Percentiles rank a stretch among this genome's conserved stretches.
Evolutionary conservation across 202 grass and related monocot genomes (phyloP).

Genomic region (Carex arenaria): DNA sequence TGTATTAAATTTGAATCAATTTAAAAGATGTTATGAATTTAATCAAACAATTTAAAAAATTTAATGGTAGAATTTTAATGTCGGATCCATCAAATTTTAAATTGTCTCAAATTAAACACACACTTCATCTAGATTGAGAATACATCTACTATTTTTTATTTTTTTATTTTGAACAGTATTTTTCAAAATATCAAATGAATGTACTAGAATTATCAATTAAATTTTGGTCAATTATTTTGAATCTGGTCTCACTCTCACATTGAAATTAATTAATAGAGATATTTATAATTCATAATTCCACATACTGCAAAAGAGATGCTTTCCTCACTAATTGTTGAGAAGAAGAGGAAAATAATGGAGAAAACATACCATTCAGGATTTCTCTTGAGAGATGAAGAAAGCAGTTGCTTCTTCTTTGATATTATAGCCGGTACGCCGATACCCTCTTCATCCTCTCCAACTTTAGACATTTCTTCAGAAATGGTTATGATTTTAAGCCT

Average conservation of each 20-base stretch:
- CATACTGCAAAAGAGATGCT: not conserved
- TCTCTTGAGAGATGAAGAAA: constrained; percentile 61
- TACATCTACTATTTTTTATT: not conserved
- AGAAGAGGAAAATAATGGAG: not conserved
- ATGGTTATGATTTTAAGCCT: not conserved
- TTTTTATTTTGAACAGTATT: not conserved
- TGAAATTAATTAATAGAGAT: not conserved
- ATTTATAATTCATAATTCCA: not conserved
- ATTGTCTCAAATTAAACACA: not conserved
- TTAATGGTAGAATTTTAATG: not conserved
- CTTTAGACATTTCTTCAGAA: constrained; percentile 25
- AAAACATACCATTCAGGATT: constrained; percentile 54
- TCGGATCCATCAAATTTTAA: not conserved
- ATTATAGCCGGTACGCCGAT: constrained; percentile 13
- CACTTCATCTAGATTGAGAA: not conserved
- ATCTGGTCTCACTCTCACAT: not conserved
- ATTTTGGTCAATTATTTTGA: not conserved
- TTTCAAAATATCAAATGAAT: not conserved
- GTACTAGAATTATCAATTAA: not conserved
- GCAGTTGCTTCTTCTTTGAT: constrained; percentile 31
- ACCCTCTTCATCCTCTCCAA: constrained; percentile 27
- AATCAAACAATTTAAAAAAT: not conserved
- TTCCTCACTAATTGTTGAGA: not conserved
- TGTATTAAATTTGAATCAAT: not conserved
- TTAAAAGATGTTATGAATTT: not conserved